Evolutionary conservation across 331 rosid genomes (phyloP), one percentile per base, ranked within the genome.

Genomic region (Saraca asoca): DNA sequence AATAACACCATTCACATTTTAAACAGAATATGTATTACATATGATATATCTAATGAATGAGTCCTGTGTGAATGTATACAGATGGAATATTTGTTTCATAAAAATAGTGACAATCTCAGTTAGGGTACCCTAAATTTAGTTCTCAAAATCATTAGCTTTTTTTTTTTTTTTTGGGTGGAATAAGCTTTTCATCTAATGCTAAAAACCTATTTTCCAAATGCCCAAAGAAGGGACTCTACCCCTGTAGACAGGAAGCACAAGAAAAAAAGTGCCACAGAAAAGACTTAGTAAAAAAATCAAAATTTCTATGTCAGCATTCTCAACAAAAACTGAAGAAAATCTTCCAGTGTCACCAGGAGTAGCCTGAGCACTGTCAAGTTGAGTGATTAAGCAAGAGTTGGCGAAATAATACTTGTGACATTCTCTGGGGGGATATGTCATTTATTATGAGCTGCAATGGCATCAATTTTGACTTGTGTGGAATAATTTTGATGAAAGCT

Each of bases 101-200:
- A 41, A 39, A 37, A 10, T 33, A 39, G 18, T 20, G 33, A 65
- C 42, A 15, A 58, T 44, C 50, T 16, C 49, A 50, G 29, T n/a
- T 16, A 33, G 5, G 7, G 31, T 48, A 51, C 31, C 60, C 62
- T 35, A 39, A 7, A 41, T 5, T 55, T 19, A n/a, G 51, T 24
- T 42, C 51, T 29, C 35, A 58, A 71, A 53, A 59, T 51, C 2
- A 44, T 18, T 41, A 10, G 37, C 50, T 57, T 34, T 38, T 16
- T n/a, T n/a, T n/a, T n/a, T n/a, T n/a, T n/a, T n/a, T n/a, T n/a
- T n/a, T n/a, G n/a, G n/a, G n/a, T n/a, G n/a, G n/a, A n/a, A n/a
- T 18, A 50, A 10, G 37, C 50, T 57, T 34, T 38, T 16, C 2
- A 53, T 69, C 51, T n/a, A 34, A 42, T 29, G 50, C 58, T 29